phyloP scores from a whole-genome alignment of 768 basidiomycete species.

The Panaeolus cyanescens region DNA sequence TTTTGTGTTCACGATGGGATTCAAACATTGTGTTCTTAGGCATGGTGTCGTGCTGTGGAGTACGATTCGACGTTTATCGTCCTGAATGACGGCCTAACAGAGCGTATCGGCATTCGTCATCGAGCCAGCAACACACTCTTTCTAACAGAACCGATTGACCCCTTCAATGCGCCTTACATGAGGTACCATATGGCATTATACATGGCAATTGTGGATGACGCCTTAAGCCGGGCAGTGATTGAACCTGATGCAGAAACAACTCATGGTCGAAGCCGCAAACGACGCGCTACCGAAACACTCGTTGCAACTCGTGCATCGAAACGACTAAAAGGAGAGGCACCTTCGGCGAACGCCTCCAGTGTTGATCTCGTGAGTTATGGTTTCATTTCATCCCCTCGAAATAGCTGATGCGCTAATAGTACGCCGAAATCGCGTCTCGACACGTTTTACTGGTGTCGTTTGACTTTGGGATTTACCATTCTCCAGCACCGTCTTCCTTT shows the following conservation, averaged over 20 bases:
- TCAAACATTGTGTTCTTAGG: no score
- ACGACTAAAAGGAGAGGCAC: not conserved
- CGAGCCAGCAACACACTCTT: not conserved
- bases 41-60: no score
- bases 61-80: no score
- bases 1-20: no score
- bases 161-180: not conserved
- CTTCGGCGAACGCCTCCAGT: not conserved
- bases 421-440: not conserved
- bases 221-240: no score
- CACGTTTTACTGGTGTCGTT: conserved; percentile 1
- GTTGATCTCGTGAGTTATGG: not conserved
- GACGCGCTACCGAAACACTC: no score
- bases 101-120: not conserved
- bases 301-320: not conserved
- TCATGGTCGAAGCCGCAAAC: no score
- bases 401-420: not conserved
- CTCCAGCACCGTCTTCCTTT: conserved; percentile 5
- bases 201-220: not conserved
- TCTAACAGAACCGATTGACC: not conserved
- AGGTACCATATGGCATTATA: not conserved
- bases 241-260: no score
- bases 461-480: not conserved
- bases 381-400: not conserved
- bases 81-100: not conserved